These are phyloP conservation scores for Macrotyloma uniflorum DNA, from an alignment of 306 rosid species.

Conservation along the genomic window DNA sequence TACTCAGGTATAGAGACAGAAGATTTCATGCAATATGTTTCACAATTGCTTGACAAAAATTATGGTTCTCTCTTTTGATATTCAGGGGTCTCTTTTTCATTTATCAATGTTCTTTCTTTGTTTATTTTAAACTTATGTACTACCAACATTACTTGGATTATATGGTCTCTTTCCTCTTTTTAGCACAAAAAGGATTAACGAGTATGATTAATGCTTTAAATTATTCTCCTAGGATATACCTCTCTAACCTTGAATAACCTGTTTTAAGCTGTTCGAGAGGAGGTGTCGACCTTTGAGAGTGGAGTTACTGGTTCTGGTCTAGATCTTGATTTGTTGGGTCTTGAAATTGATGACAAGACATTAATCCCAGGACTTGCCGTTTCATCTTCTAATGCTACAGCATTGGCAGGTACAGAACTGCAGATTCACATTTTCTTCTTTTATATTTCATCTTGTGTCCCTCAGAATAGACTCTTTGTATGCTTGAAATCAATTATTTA, in stretches of 20 bases:
- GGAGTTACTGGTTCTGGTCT: conserved; percentile 76
- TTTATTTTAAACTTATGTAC: background rate
- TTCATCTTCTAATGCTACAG: conserved; percentile 79
- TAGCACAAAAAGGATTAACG: background rate
- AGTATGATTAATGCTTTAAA: conserved; percentile 8
- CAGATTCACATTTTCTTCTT: conserved; percentile 11
- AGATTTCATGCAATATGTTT: conserved; percentile 17
- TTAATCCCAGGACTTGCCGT: conserved; percentile 92
- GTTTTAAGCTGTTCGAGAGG: conserved; percentile 78
- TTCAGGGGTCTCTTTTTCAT: background rate
- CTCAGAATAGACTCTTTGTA: background rate
- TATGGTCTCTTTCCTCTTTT: background rate
- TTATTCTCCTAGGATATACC: conserved; percentile 1
- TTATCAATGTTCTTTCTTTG: conserved; percentile 11
- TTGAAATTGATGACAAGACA: conserved; percentile 81
- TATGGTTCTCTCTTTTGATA: background rate
- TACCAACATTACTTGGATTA: background rate
- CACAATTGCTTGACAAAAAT: conserved; percentile 4
- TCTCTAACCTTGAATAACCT: conserved; percentile 36
- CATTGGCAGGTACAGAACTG: conserved; percentile 68
- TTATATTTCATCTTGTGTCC: background rate
- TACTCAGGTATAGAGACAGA: conserved; percentile 65
- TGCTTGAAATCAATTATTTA: background rate
- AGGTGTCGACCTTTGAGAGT: conserved; percentile 59
- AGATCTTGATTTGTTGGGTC: conserved; percentile 90